These are phyloP conservation scores for Cucurbita pepo DNA, from an alignment of 306 rosid genomes.

Conservation along the genomic window DNA sequence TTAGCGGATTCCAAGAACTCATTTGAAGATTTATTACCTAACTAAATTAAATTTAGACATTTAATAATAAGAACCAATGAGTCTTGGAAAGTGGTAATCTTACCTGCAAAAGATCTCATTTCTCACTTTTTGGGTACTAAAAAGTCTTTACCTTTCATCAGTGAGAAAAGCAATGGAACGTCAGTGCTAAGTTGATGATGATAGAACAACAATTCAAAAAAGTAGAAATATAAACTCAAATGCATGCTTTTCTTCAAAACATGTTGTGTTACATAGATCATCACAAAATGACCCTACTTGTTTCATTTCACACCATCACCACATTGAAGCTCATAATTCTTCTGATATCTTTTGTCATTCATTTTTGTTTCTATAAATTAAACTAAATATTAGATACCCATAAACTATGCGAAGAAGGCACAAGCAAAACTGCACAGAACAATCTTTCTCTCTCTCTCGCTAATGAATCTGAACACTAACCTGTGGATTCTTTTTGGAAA, in stretches of 20 bases:
- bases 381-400: not conserved
- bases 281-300: not conserved
- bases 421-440: not conserved
- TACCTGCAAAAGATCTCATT: not conserved
- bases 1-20: no score
- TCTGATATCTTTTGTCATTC: not conserved
- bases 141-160: not conserved
- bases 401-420: not conserved
- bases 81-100: not conserved
- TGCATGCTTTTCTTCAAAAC: not conserved
- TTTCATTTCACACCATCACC: not conserved
- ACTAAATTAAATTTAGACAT: no score
- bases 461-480: not conserved
- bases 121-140: not conserved
- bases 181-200: not conserved
- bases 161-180: not conserved
- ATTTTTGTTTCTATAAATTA: not conserved
- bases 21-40: no score
- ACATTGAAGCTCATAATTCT: not conserved
- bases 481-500: not conserved
- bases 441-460: not conserved
- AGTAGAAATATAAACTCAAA: not conserved
- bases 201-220: not conserved
- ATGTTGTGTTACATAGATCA: not conserved
- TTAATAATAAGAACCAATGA: not conserved